Evolutionary conservation across 495 filamentous ascomycete genomes (phyloP).

Genomic region (Neurospora pannonica): DNA sequence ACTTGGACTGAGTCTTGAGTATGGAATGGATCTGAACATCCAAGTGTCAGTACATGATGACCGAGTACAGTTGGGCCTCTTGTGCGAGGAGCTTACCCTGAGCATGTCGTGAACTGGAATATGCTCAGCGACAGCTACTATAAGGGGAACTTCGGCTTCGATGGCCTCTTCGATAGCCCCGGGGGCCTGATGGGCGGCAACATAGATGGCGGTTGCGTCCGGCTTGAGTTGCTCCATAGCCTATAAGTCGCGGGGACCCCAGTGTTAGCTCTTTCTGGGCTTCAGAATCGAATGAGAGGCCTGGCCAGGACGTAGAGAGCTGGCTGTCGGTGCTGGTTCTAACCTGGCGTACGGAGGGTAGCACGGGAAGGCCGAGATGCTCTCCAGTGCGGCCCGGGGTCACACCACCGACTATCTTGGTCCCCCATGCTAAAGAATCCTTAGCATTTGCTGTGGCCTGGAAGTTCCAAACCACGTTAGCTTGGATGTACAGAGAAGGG

Average conservation of each 20-base stretch:
- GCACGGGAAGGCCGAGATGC: conserved; percentile 71
- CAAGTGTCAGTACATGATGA: conserved; percentile 6
- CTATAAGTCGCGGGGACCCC: conserved; percentile 22
- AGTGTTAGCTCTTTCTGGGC: neutral
- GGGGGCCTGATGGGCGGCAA: conserved; percentile 68
- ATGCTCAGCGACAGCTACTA: conserved; percentile 87
- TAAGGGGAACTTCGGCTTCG: conserved; percentile 75
- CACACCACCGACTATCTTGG: conserved; percentile 80
- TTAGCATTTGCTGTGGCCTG: conserved; percentile 71
- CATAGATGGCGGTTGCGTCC: conserved; percentile 79
- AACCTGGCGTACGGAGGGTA: conserved; percentile 53
- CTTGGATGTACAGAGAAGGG: conserved; percentile 15
- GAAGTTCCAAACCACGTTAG: neutral
- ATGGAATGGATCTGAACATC: conserved; percentile 55
- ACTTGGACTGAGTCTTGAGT: conserved; percentile 69
- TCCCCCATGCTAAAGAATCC: conserved; percentile 77
- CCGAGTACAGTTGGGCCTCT: neutral
- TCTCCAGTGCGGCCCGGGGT: conserved; percentile 67
- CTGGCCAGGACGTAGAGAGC: neutral
- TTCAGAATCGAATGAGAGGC: conserved; percentile 4
- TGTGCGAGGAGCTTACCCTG: conserved; percentile 41
- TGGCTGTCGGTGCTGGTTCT: neutral
- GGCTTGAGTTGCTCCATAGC: conserved; percentile 69
- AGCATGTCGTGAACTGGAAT: conserved; percentile 82
- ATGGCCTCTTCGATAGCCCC: conserved; percentile 82